Conservation (phyloP, 2,329 filamentous ascomycete genomes). For the Triangularia setosa region DNA sequence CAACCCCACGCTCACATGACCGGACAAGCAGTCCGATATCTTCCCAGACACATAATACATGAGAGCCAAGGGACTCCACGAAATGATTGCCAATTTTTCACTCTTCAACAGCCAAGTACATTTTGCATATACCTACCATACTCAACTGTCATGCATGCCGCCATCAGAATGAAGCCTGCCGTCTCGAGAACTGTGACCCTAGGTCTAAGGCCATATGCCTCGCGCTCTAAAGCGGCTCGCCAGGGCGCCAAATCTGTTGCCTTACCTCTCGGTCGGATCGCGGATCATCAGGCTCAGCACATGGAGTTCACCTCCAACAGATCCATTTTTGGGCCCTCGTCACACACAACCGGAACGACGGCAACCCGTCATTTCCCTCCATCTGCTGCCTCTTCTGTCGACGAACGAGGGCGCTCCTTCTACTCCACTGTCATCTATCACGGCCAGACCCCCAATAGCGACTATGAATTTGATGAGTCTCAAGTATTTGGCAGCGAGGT, state of each 20-base stretch:
- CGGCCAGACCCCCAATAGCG: conserved; percentile 10
- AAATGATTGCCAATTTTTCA: neutral
- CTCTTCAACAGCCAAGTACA: neutral
- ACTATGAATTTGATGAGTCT: neutral
- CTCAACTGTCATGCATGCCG: conserved; percentile 5
- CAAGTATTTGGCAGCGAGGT: conserved; percentile 21
- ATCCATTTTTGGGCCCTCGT: neutral
- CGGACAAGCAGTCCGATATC: neutral
- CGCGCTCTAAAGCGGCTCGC: neutral
- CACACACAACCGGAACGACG: neutral
- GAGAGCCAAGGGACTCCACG: neutral
- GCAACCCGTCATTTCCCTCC: neutral
- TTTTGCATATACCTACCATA: neutral
- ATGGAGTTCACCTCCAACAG: conserved; percentile 4
- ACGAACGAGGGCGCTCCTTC: conserved; percentile 9
- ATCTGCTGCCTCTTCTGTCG: neutral
- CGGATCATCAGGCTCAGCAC: conserved; percentile 1
- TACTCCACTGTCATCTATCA: conserved; percentile 20
- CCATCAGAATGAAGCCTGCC: neutral
- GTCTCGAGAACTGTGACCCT: conserved; percentile 4
- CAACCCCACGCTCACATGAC: neutral
- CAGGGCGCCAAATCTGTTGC: neutral
- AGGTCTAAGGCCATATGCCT: neutral
- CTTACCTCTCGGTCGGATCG: neutral
- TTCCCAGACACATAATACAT: neutral